phyloP scores from a whole-genome alignment of 73 alveolate species.

The Durusdinium trenchii region DNA sequence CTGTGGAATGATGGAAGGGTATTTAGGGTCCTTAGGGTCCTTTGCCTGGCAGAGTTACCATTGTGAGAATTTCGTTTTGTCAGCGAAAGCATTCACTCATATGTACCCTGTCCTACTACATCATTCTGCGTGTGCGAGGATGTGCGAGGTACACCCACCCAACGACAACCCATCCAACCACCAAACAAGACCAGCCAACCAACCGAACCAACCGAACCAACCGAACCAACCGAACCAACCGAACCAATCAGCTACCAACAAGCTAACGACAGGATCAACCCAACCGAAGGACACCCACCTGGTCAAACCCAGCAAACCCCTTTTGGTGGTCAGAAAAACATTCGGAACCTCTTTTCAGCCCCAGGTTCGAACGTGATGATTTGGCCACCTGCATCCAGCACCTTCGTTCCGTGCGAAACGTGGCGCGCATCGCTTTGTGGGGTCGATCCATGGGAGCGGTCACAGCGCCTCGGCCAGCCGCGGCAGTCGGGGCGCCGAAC shows the following conservation, averaged over 20 bases:
- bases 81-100: too few relatives aligned
- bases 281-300: neutral
- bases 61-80: too few relatives aligned
- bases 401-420: conserved; percentile 97
- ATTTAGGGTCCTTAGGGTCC: too few relatives aligned
- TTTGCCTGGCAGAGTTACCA: neutral
- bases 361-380: conserved; percentile 98
- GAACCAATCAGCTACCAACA: too few relatives aligned
- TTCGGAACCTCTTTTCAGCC: neutral
- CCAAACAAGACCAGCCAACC: too few relatives aligned
- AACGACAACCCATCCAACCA: too few relatives aligned
- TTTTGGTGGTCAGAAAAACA: neutral
- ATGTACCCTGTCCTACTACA: too few relatives aligned
- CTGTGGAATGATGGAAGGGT: too few relatives aligned
- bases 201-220: too few relatives aligned
- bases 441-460: conserved; percentile 99
- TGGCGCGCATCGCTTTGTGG: conserved; percentile 98
- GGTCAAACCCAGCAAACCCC: neutral
- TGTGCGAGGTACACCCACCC: too few relatives aligned
- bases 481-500: neutral
- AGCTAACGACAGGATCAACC: neutral
- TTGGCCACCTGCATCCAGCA: conserved; percentile 98
- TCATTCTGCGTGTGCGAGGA: too few relatives aligned
- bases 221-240: too few relatives aligned
- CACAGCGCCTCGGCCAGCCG: conserved; percentile 97